phyloP scores from a whole-genome alignment of 1,139 yeast genomes.

The Candida freyschussii region DNA sequence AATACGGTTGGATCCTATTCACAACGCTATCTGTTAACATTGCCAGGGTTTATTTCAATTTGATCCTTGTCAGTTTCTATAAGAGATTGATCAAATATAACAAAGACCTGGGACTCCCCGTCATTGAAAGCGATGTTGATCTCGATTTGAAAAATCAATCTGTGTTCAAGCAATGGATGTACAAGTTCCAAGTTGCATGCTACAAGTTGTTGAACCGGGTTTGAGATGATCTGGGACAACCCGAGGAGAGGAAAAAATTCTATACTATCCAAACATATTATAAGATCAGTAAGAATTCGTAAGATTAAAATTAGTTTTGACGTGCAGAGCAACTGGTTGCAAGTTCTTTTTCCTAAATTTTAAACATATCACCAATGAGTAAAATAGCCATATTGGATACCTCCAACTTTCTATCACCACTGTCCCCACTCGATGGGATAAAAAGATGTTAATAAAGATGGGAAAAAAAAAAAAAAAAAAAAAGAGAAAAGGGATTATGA shows the following conservation, averaged over 20 bases:
- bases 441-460: not conserved
- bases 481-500: constrained; percentile 1
- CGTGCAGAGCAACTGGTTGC: not conserved
- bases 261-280: no score
- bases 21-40: constrained; percentile 50
- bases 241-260: not conserved
- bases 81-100: constrained; percentile 32
- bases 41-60: constrained; percentile 60
- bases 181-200: constrained; percentile 26
- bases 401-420: no score
- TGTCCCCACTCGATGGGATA: no score
- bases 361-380: no score
- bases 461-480: not conserved
- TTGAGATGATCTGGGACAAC: no score
- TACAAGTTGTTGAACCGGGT: constrained; percentile 15
- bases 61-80: constrained; percentile 60
- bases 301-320: no score
- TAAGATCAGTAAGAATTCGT: no score
- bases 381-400: no score
- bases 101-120: constrained; percentile 29
- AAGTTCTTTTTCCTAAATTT: not conserved
- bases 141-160: constrained; percentile 30
- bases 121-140: constrained; percentile 29
- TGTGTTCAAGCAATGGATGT: constrained; percentile 27
- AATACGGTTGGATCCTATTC: constrained; percentile 60